Percentiles rank a stretch among this genome's conserved stretches.
phyloP scores from a whole-genome alignment of 2,329 filamentous ascomycete species.

The Fusarium proliferatum region DNA sequence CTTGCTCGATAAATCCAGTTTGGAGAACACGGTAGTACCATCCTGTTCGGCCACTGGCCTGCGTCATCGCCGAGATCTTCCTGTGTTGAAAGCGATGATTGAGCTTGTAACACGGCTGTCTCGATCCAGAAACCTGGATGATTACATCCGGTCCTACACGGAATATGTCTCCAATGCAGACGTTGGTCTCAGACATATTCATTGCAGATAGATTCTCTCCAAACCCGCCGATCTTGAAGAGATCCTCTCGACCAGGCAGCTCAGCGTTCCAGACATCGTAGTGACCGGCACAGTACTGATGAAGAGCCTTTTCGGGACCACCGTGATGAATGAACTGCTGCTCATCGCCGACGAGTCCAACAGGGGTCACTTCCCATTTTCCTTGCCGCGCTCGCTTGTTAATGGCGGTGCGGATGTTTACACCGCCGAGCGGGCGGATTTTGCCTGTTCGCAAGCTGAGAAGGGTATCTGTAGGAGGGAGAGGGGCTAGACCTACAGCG shows the following conservation, averaged over 20 bases:
- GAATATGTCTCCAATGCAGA: slow-evolving; percentile 34
- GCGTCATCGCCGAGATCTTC: slow-evolving; percentile 18
- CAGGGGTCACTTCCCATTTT: slow-evolving; percentile 10
- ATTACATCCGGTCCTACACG: slow-evolving; percentile 19
- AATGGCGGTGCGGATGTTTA: slow-evolving; percentile 33
- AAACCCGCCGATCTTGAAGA: slow-evolving; percentile 31
- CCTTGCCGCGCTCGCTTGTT: slow-evolving; percentile 30
- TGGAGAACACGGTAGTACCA: slow-evolving; percentile 35
- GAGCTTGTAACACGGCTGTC: slow-evolving; percentile 37
- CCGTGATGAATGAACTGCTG: slow-evolving; percentile 30
- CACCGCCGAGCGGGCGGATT: slow-evolving; percentile 23
- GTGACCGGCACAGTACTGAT: slow-evolving; percentile 31
- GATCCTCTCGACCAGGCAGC: slow-evolving; percentile 12
- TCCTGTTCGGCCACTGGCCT: slow-evolving; percentile 26
- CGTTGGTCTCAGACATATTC: slow-evolving; percentile 28
- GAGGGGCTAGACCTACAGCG: slow-evolving; percentile 23
- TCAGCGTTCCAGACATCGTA: slow-evolving; percentile 32
- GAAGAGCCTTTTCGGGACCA: slow-evolving; percentile 28
- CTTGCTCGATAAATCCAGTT: slow-evolving; percentile 8
- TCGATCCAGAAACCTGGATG: slow-evolving; percentile 29
- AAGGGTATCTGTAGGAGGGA: slow-evolving; percentile 25
- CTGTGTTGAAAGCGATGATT: slow-evolving; percentile 37
- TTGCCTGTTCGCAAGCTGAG: slow-evolving; percentile 34
- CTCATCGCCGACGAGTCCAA: slow-evolving; percentile 32
- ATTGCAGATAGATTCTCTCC: slow-evolving; percentile 31